Evolutionary conservation across 495 filamentous ascomycete genomes (phyloP).

Genomic region (Hyaloscypha variabilis): DNA sequence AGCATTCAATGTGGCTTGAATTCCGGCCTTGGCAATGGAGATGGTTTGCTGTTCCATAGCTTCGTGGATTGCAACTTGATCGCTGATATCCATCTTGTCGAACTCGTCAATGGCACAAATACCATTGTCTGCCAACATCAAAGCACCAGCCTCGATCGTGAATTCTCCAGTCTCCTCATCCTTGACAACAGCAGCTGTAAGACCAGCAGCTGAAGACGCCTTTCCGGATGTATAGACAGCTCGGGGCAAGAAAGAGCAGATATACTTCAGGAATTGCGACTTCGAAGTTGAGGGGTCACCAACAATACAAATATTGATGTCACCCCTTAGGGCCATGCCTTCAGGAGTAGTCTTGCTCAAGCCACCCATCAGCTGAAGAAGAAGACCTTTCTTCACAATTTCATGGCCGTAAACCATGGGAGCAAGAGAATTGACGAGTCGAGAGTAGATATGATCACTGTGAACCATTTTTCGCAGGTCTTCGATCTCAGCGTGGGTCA

Average conservation of each 20-base stretch:
- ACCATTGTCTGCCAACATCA: conserved; percentile 97
- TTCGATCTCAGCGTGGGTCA: conserved; percentile 83
- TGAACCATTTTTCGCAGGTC: conserved; percentile 93
- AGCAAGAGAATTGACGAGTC: conserved; percentile 93
- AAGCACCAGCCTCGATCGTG: conserved; percentile 96
- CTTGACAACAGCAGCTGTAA: conserved; percentile 96
- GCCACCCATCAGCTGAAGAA: conserved; percentile 91
- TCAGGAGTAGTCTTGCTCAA: conserved; percentile 89
- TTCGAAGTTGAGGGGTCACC: conserved; percentile 98
- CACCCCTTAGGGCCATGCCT: conserved; percentile 90
- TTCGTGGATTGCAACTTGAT: conserved; percentile 99
- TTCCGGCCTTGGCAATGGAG: conserved; percentile 97
- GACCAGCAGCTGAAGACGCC: conserved; percentile 94
- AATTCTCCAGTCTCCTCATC: conserved; percentile 98
- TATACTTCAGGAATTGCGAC: conserved; percentile 97
- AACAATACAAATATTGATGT: conserved; percentile 99
- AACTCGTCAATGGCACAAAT: conserved; percentile 99
- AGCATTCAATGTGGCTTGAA: conserved; percentile 96
- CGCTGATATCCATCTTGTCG: conserved; percentile 98
- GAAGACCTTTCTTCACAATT: conserved; percentile 95
- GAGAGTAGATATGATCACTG: conserved; percentile 89
- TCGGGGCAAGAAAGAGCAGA: conserved; percentile 92
- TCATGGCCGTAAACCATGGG: conserved; percentile 97
- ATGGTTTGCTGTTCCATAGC: conserved; percentile 99
- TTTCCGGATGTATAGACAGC: conserved; percentile 98